Conservation (phyloP, 495 filamentous ascomycete genomes). For the Penicillium malachiteum region DNA sequence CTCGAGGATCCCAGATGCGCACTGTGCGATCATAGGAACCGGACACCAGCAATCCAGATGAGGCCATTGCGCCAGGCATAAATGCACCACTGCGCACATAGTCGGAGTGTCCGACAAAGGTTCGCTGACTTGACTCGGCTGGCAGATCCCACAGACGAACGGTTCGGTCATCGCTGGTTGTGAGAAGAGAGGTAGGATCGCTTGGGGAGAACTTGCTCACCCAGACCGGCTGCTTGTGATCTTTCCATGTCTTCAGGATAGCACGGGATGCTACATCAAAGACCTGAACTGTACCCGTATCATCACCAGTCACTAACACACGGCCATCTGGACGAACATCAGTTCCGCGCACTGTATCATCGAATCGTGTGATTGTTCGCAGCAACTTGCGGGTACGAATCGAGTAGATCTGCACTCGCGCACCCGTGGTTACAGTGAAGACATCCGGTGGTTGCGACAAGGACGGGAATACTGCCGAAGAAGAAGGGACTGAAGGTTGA, state of each 20-base stretch:
- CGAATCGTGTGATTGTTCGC: constrained; percentile 90
- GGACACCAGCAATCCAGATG: constrained; percentile 71
- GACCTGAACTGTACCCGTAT: constrained; percentile 85
- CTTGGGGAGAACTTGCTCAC: constrained; percentile 82
- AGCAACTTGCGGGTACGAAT: constrained; percentile 82
- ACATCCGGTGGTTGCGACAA: constrained; percentile 59
- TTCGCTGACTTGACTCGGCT: constrained; percentile 66
- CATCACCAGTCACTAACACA: constrained; percentile 86
- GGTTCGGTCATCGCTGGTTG: constrained; percentile 83
- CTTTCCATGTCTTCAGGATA: constrained; percentile 92
- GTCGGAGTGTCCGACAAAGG: constrained; percentile 85
- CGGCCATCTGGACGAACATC: constrained; percentile 86
- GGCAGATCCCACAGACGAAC: constrained; percentile 94
- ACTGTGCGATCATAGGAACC: constrained; percentile 95
- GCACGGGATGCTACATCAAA: constrained; percentile 88
- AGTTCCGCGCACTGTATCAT: constrained; percentile 81
- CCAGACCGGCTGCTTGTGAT: constrained; percentile 95
- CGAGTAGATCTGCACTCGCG: constrained; percentile 88
- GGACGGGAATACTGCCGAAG: constrained; percentile 45
- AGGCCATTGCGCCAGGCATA: constrained; percentile 72
- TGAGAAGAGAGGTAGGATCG: constrained; percentile 81
- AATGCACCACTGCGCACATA: constrained; percentile 87
- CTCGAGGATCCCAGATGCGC: constrained; percentile 86
- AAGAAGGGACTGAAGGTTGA: constrained; percentile 60
- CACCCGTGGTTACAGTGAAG: constrained; percentile 90